A percentile compares a stretch with the other conserved stretches of the same genome.
Evolutionary conservation across 2,329 filamentous ascomycete genomes (phyloP).

Genomic region (Mollisia scopiformis): DNA sequence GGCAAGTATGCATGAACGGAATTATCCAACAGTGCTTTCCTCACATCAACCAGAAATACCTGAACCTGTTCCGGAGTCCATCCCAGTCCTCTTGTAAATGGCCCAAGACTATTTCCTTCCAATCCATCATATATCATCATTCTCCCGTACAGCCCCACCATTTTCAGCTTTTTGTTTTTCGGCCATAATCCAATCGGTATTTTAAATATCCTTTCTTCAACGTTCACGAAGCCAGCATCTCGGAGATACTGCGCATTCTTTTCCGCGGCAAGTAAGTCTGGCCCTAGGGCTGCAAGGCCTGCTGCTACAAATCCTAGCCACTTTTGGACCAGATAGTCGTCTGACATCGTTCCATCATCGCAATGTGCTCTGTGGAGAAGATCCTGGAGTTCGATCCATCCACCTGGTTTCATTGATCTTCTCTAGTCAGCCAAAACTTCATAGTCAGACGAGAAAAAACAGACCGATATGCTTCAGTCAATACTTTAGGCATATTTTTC

Average conservation of each 20-base stretch:
- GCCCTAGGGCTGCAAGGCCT: background rate
- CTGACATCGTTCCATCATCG: constrained; percentile 43
- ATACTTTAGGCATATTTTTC: constrained; percentile 55
- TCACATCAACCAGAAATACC: constrained; percentile 7
- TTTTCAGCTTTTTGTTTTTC: constrained; percentile 45
- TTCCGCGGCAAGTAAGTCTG: background rate
- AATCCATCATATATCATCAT: constrained; percentile 51
- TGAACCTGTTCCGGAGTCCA: constrained; percentile 53
- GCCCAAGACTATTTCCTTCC: constrained; percentile 52
- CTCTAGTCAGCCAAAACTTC: background rate
- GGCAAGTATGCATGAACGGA: constrained; percentile 38
- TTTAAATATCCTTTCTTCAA: constrained; percentile 41
- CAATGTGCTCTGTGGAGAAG: constrained; percentile 52
- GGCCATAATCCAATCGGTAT: constrained; percentile 48
- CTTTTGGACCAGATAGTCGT: background rate
- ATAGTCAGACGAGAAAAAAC: constrained; percentile 39
- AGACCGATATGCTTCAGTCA: constrained; percentile 38
- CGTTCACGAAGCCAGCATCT: constrained; percentile 52
- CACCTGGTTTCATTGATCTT: constrained; percentile 55
- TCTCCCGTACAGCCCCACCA: constrained; percentile 53
- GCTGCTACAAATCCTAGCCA: background rate
- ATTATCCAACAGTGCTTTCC: constrained; percentile 2
- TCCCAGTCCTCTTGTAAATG: constrained; percentile 49
- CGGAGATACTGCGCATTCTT: constrained; percentile 36
- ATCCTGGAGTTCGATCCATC: constrained; percentile 59